A percentile compares a stretch with the other conserved stretches of the same genome.
Evolutionary conservation across 441 rosid species (phyloP).

Genomic region (Erodium texanum): DNA sequence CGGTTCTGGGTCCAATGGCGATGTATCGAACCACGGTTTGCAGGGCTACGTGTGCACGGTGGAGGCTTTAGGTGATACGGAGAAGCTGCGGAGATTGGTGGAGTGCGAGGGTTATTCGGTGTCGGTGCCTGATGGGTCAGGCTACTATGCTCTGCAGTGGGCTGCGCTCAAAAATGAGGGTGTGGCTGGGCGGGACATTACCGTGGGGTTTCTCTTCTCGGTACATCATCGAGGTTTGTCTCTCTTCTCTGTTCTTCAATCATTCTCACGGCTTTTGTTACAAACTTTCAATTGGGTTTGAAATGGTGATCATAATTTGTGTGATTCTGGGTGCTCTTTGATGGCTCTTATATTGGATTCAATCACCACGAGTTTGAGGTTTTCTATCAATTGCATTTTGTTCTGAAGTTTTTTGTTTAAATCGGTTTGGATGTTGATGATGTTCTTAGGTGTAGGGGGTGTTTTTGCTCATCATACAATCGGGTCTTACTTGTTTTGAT

Average conservation of each 20-base stretch:
- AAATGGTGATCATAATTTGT: neutral
- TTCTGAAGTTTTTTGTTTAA: neutral
- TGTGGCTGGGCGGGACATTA: no score
- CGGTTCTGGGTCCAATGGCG: no score
- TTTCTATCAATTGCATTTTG: neutral
- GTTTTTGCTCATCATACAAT: no score
- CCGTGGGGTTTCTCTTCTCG: no score
- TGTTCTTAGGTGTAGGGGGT: neutral
- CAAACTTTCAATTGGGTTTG: constrained; percentile 4
- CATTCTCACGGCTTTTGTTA: neutral
- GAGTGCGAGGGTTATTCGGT: constrained; percentile 79
- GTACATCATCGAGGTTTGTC: constrained; percentile 79
- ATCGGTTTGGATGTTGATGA: neutral
- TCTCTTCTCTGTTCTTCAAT: no score
- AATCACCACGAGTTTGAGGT: constrained; percentile 8
- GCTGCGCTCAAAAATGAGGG: no score
- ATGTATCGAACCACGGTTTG: no score
- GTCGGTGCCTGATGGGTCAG: constrained; percentile 63
- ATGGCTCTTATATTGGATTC: constrained; percentile 11
- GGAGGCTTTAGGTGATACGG: no score
- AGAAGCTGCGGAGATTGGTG: constrained; percentile 79
- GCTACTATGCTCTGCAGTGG: no score
- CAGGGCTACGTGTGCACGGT: no score
- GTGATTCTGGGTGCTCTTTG: neutral
- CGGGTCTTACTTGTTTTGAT: no score